A percentile compares a stretch with the other conserved stretches of the same genome.
Conservation (phyloP, 805 yeast species). For the Candida tammaniensis region DNA sequence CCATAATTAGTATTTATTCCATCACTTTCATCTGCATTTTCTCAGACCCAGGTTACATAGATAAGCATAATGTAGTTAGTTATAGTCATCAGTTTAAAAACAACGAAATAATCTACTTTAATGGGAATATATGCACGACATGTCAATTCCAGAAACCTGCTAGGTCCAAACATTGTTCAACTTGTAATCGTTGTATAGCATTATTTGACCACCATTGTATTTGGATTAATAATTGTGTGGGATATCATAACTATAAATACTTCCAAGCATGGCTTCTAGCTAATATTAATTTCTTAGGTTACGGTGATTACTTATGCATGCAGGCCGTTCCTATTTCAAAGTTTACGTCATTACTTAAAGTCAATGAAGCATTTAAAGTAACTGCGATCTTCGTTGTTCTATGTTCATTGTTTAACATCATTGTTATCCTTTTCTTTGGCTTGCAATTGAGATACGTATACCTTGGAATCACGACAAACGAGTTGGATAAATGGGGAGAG, state of each 20-base stretch:
- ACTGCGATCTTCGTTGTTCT: constrained; percentile 43
- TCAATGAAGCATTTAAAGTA: constrained; percentile 30
- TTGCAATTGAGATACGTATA: constrained; percentile 51
- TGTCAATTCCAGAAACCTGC: constrained; percentile 52
- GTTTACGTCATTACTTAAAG: constrained; percentile 20
- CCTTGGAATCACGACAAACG: constrained; percentile 75
- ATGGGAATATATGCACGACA: constrained; percentile 44
- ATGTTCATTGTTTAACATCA: constrained; percentile 34
- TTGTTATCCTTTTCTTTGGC: constrained; percentile 35
- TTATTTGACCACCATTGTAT: constrained; percentile 60
- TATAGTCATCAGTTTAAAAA: constrained; percentile 23
- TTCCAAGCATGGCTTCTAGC: constrained; percentile 54
- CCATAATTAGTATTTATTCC: constrained; percentile 29
- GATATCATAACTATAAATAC: constrained; percentile 59
- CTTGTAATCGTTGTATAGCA: constrained; percentile 54
- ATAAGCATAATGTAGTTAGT: constrained; percentile 10
- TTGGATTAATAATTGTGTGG: constrained; percentile 75
- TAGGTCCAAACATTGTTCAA: constrained; percentile 60
- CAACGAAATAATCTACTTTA: constrained; percentile 55
- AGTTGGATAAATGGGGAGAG: constrained; percentile 67
- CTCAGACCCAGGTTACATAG: constrained; percentile 42
- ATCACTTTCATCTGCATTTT: constrained; percentile 39
- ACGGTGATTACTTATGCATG: constrained; percentile 40
- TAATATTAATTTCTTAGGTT: constrained; percentile 41
- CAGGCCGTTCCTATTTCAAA: constrained; percentile 16